phyloP scores from a whole-genome alignment of 2,329 filamentous ascomycete species.

The Ophiostoma ips region DNA sequence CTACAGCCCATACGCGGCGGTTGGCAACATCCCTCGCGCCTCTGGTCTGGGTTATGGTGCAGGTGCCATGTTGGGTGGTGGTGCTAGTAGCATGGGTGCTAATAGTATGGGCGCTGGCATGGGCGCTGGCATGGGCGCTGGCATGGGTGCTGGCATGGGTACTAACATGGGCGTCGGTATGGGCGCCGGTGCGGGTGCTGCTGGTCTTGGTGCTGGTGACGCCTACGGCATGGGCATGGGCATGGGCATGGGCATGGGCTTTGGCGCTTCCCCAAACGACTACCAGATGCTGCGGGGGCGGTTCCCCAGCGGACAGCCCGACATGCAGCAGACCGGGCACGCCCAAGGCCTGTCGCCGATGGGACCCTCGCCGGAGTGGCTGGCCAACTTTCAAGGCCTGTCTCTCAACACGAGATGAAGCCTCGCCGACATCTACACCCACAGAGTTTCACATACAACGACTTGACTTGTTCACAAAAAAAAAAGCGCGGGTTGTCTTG shows the following conservation, averaged over 20 bases:
- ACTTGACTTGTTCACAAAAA: not conserved
- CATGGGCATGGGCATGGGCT: too few species aligned
- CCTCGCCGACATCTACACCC: too few species aligned
- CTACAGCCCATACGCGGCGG: slow-evolving; percentile 30
- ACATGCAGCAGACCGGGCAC: slow-evolving; percentile 23
- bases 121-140: too few species aligned
- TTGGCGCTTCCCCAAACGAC: slow-evolving; percentile 24
- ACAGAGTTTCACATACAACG: not conserved
- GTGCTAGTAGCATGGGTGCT: slow-evolving; percentile 12
- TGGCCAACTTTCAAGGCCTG: slow-evolving; percentile 51
- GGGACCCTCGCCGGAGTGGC: slow-evolving; percentile 42
- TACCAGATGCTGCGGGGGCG: slow-evolving; percentile 34
- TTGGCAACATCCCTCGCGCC: slow-evolving; percentile 26
- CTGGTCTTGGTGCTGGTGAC: slow-evolving; percentile 28
- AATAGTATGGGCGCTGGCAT: slow-evolving; percentile 17
- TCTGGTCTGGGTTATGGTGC: slow-evolving; percentile 25
- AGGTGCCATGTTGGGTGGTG: too few species aligned
- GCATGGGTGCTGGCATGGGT: too few species aligned
- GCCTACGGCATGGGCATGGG: slow-evolving; percentile 28
- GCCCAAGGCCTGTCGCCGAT: slow-evolving; percentile 18
- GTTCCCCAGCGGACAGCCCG: slow-evolving; percentile 28
- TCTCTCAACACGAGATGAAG: slow-evolving; percentile 41
- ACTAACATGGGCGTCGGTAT: too few species aligned
- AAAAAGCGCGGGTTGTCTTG: too few species aligned
- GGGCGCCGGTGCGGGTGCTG: slow-evolving; percentile 24